Conservation (phyloP, 31 red algal genomes). For the Endocladia muricata region DNA sequence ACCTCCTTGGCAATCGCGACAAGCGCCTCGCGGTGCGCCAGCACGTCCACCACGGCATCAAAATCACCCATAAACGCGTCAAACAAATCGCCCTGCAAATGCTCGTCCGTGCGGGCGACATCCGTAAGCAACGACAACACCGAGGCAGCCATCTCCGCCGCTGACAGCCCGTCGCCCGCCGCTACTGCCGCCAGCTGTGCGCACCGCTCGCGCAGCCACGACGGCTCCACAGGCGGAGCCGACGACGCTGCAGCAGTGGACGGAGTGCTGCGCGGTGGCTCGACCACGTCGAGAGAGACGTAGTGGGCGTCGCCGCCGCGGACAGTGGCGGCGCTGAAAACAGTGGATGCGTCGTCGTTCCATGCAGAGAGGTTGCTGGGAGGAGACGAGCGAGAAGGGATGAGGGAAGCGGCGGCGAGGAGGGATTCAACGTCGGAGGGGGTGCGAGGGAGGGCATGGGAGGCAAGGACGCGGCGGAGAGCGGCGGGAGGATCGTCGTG, state of each 20-base stretch:
- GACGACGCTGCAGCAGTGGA: neutral
- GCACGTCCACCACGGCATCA: conserved; percentile 63
- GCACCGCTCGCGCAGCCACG: conserved; percentile 54
- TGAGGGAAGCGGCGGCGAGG: neutral
- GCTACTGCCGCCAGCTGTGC: conserved; percentile 42
- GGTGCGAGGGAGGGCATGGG: neutral
- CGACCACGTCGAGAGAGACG: neutral
- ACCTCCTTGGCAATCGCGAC: conserved; percentile 33
- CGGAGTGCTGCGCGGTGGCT: neutral
- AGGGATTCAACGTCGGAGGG: neutral
- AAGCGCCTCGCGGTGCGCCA: conserved; percentile 29
- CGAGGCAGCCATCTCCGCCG: conserved; percentile 47
- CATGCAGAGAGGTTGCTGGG: neutral
- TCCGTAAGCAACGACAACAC: conserved; percentile 54
- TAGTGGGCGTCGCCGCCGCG: conserved; percentile 32
- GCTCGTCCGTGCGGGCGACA: conserved; percentile 18
- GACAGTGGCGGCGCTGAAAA: conserved; percentile 31
- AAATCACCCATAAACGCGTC: conserved; percentile 80
- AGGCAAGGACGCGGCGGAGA: neutral
- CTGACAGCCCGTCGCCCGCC: conserved; percentile 27
- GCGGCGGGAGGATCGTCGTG: neutral
- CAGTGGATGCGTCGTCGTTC: conserved; percentile 42
- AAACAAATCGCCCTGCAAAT: conserved; percentile 75
- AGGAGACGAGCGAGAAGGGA: neutral
- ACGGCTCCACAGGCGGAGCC: conserved; percentile 3